These are phyloP conservation scores for Collariella sp. DNA, from an alignment of 495 filamentous ascomycete genomes.

Conservation along the genomic window DNA sequence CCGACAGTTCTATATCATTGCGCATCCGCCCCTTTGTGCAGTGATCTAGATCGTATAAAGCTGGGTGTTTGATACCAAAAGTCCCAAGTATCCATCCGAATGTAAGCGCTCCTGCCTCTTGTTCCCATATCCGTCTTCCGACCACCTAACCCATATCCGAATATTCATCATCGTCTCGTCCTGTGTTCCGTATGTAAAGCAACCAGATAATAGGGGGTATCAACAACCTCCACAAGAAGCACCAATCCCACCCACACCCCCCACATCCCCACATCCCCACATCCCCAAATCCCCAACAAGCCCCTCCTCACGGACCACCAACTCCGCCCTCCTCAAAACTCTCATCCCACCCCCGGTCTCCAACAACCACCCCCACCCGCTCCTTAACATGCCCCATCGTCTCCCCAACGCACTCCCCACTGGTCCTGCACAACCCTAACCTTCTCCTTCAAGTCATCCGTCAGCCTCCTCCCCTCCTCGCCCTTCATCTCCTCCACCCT, in stretches of 20 bases:
- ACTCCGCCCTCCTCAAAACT: slow-evolving; percentile 43
- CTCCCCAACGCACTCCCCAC: slow-evolving; percentile 53
- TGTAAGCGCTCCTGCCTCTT: not conserved
- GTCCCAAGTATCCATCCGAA: not conserved
- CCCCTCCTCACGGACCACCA: slow-evolving; percentile 44
- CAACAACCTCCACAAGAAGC: not conserved
- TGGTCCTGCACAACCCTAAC: slow-evolving; percentile 83
- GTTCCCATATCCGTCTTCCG: not conserved
- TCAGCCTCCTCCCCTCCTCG: slow-evolving; percentile 60
- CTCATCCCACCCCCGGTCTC: slow-evolving; percentile 71
- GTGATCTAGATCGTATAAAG: not conserved
- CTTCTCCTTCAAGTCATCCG: slow-evolving; percentile 85
- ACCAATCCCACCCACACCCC: slow-evolving; percentile 23
- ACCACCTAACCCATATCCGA: not conserved
- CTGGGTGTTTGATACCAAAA: not conserved
- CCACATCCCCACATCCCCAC: slow-evolving; percentile 44
- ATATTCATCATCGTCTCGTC: slow-evolving; percentile 1
- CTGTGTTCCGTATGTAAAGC: not conserved
- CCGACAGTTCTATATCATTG: not conserved
- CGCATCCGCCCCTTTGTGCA: not conserved
- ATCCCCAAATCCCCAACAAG: slow-evolving; percentile 59
- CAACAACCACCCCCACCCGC: slow-evolving; percentile 56
- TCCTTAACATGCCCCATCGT: slow-evolving; percentile 43
- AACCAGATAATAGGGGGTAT: not conserved
- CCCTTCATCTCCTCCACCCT: slow-evolving; percentile 49